A percentile compares a stretch with the other conserved stretches of the same genome.
These are phyloP conservation scores for Vitis cinerea DNA, from an alignment of 164 flowering plant genomes.

Conservation along the genomic window DNA sequence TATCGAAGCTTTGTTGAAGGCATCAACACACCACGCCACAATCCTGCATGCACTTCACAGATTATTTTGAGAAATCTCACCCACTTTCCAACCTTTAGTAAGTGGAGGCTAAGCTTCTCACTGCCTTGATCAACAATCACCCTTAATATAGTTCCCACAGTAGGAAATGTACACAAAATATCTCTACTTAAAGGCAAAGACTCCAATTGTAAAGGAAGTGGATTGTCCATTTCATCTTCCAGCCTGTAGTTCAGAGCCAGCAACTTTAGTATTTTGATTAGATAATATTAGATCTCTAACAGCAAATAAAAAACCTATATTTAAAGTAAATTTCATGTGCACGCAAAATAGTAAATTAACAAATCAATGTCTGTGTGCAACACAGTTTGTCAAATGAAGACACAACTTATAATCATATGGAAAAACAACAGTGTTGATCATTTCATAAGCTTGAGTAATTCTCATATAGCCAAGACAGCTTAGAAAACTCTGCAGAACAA, in stretches of 20 bases:
- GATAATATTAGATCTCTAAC: background rate
- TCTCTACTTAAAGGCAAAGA: constrained; percentile 52
- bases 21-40: constrained; percentile 56
- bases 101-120: constrained; percentile 33
- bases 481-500: no score
- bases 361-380: no score
- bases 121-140: constrained; percentile 35
- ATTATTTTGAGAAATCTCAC: constrained; percentile 48
- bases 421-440: no score
- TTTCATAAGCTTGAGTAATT: no score
- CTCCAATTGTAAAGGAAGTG: constrained; percentile 60
- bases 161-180: constrained; percentile 55
- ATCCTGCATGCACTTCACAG: constrained; percentile 46
- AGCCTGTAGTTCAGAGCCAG: constrained; percentile 35
- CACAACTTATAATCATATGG: no score
- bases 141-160: constrained; percentile 72
- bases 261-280: background rate
- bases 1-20: constrained; percentile 51
- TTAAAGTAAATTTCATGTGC: background rate
- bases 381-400: no score
- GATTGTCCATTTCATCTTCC: constrained; percentile 48
- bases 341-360: no score
- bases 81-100: constrained; percentile 56
- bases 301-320: background rate
- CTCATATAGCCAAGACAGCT: no score